Conservation (phyloP, 2,329 filamentous ascomycete genomes). For the Paraphoma chrysanthemicola region DNA sequence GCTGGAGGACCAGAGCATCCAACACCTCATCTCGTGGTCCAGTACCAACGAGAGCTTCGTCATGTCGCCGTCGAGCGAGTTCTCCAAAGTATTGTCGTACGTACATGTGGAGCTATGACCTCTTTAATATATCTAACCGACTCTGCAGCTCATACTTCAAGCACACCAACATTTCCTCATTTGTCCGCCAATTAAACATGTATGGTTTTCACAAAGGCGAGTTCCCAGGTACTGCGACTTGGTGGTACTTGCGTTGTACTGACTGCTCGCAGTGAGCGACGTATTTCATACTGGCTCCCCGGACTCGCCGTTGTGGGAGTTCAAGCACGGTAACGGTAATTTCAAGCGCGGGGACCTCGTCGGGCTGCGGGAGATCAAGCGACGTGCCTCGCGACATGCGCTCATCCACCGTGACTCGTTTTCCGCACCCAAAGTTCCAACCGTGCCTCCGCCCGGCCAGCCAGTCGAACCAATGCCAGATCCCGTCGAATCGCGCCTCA, state of each 20-base stretch:
- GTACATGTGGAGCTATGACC: constrained; percentile 51
- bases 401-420: constrained; percentile 92
- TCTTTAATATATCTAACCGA: constrained; percentile 36
- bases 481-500: constrained; percentile 75
- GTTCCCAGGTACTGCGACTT: constrained; percentile 16
- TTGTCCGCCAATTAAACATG: constrained; percentile 98
- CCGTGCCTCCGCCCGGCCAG: constrained; percentile 80
- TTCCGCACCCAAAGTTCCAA: constrained; percentile 71
- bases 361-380: constrained; percentile 92
- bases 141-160: constrained; percentile 90
- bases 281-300: constrained; percentile 96
- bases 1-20: constrained; percentile 91
- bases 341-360: constrained; percentile 95
- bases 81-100: constrained; percentile 97
- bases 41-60: constrained; percentile 94
- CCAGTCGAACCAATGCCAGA: constrained; percentile 84
- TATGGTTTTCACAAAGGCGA: constrained; percentile 99
- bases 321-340: constrained; percentile 96
- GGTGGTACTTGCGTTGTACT: constrained; percentile 15
- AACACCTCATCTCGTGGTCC: constrained; percentile 97
- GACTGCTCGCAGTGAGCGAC: constrained; percentile 76
- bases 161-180: constrained; percentile 98
- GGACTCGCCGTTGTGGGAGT: constrained; percentile 96
- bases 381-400: constrained; percentile 89
- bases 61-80: constrained; percentile 96